These are phyloP conservation scores for Alternaria tenuissima DNA, from an alignment of 2,329 filamentous ascomycete species.

Conservation along the genomic window DNA sequence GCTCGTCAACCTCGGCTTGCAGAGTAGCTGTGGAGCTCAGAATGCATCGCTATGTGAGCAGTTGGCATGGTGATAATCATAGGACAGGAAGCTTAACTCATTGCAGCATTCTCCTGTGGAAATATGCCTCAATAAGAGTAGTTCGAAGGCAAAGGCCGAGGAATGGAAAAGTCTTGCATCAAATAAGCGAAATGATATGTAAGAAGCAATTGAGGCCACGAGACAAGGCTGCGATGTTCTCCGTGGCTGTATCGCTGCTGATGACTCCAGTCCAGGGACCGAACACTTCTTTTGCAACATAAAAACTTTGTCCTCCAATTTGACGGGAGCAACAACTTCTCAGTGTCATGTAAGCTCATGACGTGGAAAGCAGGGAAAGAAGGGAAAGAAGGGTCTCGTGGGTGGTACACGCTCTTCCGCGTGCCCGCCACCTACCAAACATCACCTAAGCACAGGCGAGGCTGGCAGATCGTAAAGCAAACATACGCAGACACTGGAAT, in stretches of 20 bases:
- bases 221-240: background rate
- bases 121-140: background rate
- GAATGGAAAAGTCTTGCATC: background rate
- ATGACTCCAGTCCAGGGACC: background rate
- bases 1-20: slow-evolving; percentile 69
- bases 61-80: background rate
- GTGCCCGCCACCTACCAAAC: slow-evolving; percentile 4
- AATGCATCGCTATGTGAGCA: slow-evolving; percentile 46
- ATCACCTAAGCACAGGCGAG: background rate
- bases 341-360: background rate
- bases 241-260: background rate
- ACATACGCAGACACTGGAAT: background rate
- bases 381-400: background rate
- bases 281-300: background rate
- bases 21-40: slow-evolving; percentile 65
- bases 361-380: background rate
- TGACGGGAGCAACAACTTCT: background rate
- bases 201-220: background rate
- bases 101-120: background rate
- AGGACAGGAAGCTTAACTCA: background rate
- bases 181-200: background rate
- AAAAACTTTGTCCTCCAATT: background rate
- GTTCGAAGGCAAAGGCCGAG: background rate
- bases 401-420: background rate
- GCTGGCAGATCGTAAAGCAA: slow-evolving; percentile 1